These are phyloP conservation scores for Mytilinidion resinicola DNA, from an alignment of 495 filamentous ascomycete species.

Conservation along the genomic window DNA sequence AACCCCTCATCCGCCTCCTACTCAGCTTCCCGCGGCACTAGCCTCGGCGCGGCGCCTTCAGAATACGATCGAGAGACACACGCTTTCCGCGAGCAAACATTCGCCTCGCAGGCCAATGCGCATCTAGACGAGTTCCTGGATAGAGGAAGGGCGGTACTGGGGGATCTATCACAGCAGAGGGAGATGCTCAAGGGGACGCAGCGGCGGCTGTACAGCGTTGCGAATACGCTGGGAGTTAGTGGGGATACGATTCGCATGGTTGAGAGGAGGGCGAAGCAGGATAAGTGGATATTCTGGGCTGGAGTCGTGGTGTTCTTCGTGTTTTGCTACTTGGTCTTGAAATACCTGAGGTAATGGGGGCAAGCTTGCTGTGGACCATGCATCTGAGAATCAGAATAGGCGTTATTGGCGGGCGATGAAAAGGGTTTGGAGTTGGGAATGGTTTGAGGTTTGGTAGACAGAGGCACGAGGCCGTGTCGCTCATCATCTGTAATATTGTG, in stretches of 20 bases:
- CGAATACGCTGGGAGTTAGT: slow-evolving; percentile 86
- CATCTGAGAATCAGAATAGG: background rate
- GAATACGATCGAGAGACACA: slow-evolving; percentile 70
- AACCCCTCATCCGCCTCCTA: slow-evolving; percentile 19
- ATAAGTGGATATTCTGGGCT: slow-evolving; percentile 96
- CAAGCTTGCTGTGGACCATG: background rate
- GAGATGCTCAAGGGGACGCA: slow-evolving; percentile 95
- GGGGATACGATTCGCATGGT: slow-evolving; percentile 97
- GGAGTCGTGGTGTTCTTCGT: slow-evolving; percentile 83
- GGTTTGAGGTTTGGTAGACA: no score
- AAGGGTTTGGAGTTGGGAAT: no score
- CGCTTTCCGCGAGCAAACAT: slow-evolving; percentile 83
- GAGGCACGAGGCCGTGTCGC: no score
- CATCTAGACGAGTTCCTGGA: slow-evolving; percentile 93
- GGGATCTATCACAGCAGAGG: slow-evolving; percentile 80
- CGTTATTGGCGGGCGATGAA: no score
- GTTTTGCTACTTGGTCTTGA: slow-evolving; percentile 86
- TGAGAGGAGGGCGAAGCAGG: slow-evolving; percentile 82
- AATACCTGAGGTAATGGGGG: slow-evolving; percentile 61
- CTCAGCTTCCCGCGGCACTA: slow-evolving; percentile 1
- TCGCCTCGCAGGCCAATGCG: slow-evolving; percentile 68
- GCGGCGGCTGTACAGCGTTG: slow-evolving; percentile 80
- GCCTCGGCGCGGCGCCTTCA: slow-evolving; percentile 48
- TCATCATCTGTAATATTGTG: no score
- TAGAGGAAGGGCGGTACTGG: slow-evolving; percentile 79